A percentile compares a stretch with the other conserved stretches of the same genome.
Evolutionary conservation across 345 rosid genomes (phyloP).

Genomic region (Citrus sinensis): DVS_A1.0 CM039167.1:13225001-13225500

Average conservation of each 20-base stretch:
- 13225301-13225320: neutral
- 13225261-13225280: neutral
- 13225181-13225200: constrained; percentile 7
- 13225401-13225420: too few species aligned
- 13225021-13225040: neutral
- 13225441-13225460: too few species aligned
- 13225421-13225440: too few species aligned
- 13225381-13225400: neutral
- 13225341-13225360: too few species aligned
- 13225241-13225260: neutral
- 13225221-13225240: neutral
- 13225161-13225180: neutral
- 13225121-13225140: neutral
- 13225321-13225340: too few species aligned
- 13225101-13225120: neutral
- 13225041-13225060: neutral
- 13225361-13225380: neutral
- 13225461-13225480: neutral
- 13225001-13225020: neutral
- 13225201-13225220: neutral
- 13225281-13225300: neutral
- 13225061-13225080: neutral
- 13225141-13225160: neutral
- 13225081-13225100: neutral
- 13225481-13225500: neutral